phyloP scores from a whole-genome alignment of 2,329 filamentous ascomycete species.

The Paradendryphiella salina region DNA sequence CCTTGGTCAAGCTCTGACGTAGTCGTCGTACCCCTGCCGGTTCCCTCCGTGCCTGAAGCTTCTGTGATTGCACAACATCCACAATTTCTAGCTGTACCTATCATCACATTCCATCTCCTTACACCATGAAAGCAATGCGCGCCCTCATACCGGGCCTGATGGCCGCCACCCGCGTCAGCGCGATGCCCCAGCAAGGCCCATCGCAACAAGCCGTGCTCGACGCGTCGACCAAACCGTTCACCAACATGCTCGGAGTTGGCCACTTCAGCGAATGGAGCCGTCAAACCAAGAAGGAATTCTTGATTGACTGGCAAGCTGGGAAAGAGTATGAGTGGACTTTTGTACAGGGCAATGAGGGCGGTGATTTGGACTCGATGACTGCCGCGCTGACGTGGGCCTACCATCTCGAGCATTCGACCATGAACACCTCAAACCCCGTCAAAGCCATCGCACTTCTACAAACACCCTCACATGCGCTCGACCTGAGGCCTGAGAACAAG shows the following conservation, averaged over 20 bases:
- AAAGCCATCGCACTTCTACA: constrained; percentile 55
- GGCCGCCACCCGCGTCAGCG: constrained; percentile 15
- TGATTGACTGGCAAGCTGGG: constrained; percentile 54
- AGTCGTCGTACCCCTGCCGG: neutral
- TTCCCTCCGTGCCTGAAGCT: constrained; percentile 6
- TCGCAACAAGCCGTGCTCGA: constrained; percentile 26
- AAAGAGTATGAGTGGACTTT: constrained; percentile 51
- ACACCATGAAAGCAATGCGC: constrained; percentile 24
- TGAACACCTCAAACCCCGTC: constrained; percentile 49
- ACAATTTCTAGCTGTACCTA: neutral
- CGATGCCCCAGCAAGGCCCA: constrained; percentile 23
- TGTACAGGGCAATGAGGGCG: constrained; percentile 54
- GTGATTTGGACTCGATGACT: constrained; percentile 52
- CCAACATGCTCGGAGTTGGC: constrained; percentile 46
- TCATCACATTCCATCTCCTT: constrained; percentile 2
- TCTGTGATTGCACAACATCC: neutral
- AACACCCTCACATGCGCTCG: constrained; percentile 52
- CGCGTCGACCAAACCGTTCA: constrained; percentile 11
- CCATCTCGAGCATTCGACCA: constrained; percentile 51
- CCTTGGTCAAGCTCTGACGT: constrained; percentile 11
- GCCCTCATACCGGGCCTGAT: constrained; percentile 20
- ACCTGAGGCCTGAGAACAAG: constrained; percentile 55
- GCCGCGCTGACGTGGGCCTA: constrained; percentile 55
- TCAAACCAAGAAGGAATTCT: constrained; percentile 52
- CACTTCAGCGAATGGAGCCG: constrained; percentile 57